These are phyloP conservation scores for Trametes cinnabarina DNA, from an alignment of 768 basidiomycete species.

Conservation along the genomic window DNA sequence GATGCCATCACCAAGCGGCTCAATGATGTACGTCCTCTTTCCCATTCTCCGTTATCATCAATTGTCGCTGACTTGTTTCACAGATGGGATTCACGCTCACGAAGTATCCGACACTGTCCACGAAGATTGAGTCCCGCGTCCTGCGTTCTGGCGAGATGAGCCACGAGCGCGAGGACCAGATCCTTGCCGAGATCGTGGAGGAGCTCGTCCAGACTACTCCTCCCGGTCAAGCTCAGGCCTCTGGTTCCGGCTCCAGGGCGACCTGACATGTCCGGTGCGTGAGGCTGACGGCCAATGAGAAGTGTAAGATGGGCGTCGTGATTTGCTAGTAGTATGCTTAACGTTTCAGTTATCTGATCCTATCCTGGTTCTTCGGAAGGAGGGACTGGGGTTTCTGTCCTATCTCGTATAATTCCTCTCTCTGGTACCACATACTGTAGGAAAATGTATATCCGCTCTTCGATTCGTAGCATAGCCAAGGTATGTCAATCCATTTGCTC, in stretches of 20 bases:
- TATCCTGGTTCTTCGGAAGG: neutral
- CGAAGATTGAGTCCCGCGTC: constrained; percentile 37
- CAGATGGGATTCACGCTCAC: constrained; percentile 76
- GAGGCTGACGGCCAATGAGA: neutral
- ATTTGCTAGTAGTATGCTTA: constrained; percentile 1
- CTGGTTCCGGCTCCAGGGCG: constrained; percentile 15
- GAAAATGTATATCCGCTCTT: too few relatives aligned
- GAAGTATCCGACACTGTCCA: constrained; percentile 54
- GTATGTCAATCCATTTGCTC: too few relatives aligned
- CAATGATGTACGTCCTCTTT: constrained; percentile 51
- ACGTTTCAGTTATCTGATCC: constrained; percentile 11
- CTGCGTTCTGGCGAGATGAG: constrained; percentile 15
- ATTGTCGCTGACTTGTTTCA: neutral
- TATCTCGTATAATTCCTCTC: too few relatives aligned
- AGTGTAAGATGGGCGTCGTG: constrained; percentile 10
- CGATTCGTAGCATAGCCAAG: too few relatives aligned
- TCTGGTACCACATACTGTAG: too few relatives aligned
- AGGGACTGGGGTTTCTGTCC: neutral
- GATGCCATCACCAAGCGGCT: constrained; percentile 56
- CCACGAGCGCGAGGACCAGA: constrained; percentile 25
- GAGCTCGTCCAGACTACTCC: constrained; percentile 21
- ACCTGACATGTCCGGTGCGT: neutral
- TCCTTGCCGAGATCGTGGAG: constrained; percentile 28
- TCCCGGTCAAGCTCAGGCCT: constrained; percentile 1
- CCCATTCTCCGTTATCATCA: neutral